These are phyloP conservation scores for Yamadazyma endophytica DNA, from an alignment of 805 yeast genomes.

Conservation along the genomic window DNA sequence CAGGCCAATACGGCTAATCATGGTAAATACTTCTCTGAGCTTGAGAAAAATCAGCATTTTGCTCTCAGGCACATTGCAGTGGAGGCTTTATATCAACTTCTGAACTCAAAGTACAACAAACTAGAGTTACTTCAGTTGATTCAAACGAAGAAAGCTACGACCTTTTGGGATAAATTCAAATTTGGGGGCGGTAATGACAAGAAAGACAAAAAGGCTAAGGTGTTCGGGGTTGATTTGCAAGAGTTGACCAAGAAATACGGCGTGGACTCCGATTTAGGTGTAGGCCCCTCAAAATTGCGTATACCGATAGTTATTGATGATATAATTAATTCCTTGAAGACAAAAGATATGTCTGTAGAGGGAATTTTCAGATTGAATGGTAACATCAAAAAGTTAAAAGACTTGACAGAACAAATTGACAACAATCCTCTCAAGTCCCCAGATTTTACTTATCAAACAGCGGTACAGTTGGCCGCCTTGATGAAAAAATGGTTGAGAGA, in stretches of 20 bases:
- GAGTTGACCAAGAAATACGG: constrained; percentile 69
- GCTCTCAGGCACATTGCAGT: constrained; percentile 57
- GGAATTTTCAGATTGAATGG: constrained; percentile 97
- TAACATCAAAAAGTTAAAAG: constrained; percentile 77
- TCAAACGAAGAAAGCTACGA: constrained; percentile 37
- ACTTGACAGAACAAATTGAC: constrained; percentile 71
- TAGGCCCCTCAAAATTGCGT: constrained; percentile 72
- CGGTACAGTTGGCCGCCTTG: constrained; percentile 90
- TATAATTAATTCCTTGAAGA: constrained; percentile 73
- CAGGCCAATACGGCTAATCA: constrained; percentile 3
- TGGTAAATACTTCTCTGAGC: constrained; percentile 57
- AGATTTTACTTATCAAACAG: constrained; percentile 67
- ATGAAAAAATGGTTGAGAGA: constrained; percentile 89
- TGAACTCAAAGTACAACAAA: constrained; percentile 18
- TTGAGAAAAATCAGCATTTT: constrained; percentile 53
- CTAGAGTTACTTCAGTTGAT: constrained; percentile 38
- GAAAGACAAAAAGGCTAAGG: constrained; percentile 32
- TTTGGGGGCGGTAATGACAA: constrained; percentile 23
- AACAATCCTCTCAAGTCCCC: constrained; percentile 68
- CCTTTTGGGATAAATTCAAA: constrained; percentile 53
- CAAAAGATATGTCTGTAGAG: constrained; percentile 91
- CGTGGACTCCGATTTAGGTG: constrained; percentile 77
- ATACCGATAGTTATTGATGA: constrained; percentile 90
- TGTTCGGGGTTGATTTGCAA: constrained; percentile 77
- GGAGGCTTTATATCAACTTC: constrained; percentile 42